Evolutionary conservation across 176 grass and related monocot genomes (phyloP), one percentile per base, ranked within the genome.

Genomic region (Hordeum marinum): DNA sequence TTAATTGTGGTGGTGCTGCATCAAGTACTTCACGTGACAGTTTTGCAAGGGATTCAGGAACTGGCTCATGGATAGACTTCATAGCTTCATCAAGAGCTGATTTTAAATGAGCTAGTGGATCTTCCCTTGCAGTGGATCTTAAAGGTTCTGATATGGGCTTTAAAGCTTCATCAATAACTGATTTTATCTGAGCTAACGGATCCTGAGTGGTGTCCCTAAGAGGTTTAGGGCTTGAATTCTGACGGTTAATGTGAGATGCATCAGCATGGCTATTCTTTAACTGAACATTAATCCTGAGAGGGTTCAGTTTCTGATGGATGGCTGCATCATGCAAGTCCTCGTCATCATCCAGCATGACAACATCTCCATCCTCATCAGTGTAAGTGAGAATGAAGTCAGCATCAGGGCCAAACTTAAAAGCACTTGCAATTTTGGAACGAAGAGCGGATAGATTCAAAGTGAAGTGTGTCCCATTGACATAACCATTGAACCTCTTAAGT

Each of bases 301-400:
- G 96, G 59, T 96, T 99, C 63, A 99, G 55, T 66, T 86, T 89
- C 88, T 99, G 96, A 42, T 52, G 82, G 79, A 96, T 72, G 83
- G 90, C 96, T 78, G 96, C 96, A 89, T 98, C 96, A 74, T 60
- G 58, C 60, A 99, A 69, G 64, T 99, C 96, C 15, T 99, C 86
- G 2, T 99, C 94, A 42, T 94, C 91, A 77, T 94, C 91, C 60
- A 99, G 82, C 89, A 93, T 87, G 31, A 99, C 91, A 82, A 69
- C 61, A 59, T 99, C 96, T 10, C 86, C 90, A 84, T 99, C 96
- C 88, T 90, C 84, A 79, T 99, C 96, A 5, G 86, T 84, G 41
- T 99, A 99, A 58, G 88, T 92, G 72, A 99, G 82, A 83, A 89
- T 62, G 14, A 96, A 86, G 29, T 92, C 88, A 46, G 55, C 79